A percentile compares a stretch with the other conserved stretches of the same genome.
Evolutionary conservation across 2,329 filamentous ascomycete species (phyloP).

Genomic region (Zopfia rhizophila): DNA sequence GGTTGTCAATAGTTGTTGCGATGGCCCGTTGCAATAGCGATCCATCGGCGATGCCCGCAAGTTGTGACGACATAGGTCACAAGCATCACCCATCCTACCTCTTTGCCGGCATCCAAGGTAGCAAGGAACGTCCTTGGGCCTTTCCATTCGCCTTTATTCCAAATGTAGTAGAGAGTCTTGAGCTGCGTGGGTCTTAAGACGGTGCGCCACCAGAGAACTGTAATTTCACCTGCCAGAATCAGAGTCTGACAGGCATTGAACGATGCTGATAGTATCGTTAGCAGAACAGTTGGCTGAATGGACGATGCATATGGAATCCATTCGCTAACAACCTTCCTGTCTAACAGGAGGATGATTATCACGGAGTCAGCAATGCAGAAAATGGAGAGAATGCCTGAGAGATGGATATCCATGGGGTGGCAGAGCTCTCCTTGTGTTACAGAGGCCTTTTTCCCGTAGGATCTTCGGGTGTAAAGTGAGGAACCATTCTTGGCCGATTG

Average conservation of each 20-base stretch:
- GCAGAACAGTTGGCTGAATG: conserved; percentile 1
- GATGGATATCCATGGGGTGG: too few relatives aligned
- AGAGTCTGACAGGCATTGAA: not conserved
- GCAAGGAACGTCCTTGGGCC: not conserved
- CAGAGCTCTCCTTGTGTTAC: too few relatives aligned
- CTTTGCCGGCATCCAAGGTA: too few relatives aligned
- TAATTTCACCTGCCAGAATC: not conserved
- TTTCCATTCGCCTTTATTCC: not conserved
- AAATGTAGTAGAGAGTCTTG: not conserved
- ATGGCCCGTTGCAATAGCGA: not conserved
- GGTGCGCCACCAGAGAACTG: conserved; percentile 1
- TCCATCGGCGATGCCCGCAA: not conserved
- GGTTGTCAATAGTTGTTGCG: too few relatives aligned
- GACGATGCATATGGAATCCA: too few relatives aligned
- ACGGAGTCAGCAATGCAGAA: too few relatives aligned
- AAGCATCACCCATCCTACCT: not conserved
- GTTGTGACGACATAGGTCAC: not conserved
- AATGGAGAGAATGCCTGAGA: too few relatives aligned
- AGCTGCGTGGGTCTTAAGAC: not conserved
- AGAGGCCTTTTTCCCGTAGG: too few relatives aligned
- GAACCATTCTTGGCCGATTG: too few relatives aligned
- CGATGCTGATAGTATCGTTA: not conserved
- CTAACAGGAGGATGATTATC: too few relatives aligned
- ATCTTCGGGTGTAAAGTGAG: too few relatives aligned
- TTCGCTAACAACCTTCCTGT: too few relatives aligned